Evolutionary conservation across 179 eudicot genomes (phyloP).

Genomic region (Camellia oleifera): DNA sequence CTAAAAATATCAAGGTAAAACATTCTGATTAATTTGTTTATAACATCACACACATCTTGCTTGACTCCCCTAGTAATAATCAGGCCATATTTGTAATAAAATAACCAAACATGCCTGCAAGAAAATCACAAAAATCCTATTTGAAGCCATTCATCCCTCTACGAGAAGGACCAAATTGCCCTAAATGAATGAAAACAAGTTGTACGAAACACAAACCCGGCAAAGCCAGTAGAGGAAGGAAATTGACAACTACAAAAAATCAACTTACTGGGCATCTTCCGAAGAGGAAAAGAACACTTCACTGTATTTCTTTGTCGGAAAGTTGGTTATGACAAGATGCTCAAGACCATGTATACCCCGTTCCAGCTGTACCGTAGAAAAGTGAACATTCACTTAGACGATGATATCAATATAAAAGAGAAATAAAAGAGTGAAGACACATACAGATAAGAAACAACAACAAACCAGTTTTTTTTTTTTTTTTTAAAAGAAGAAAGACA

Average conservation of each 20-base stretch:
- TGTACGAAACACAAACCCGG: neutral
- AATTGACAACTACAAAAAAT: neutral
- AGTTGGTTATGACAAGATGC: conserved; percentile 58
- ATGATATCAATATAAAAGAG: neutral
- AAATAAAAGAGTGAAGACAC: neutral
- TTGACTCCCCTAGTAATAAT: neutral
- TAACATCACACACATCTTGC: neutral
- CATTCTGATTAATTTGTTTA: neutral
- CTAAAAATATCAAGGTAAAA: neutral
- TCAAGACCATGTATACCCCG: conserved; percentile 70
- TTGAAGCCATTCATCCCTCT: neutral
- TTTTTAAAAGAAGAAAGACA: neutral
- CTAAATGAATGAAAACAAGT: neutral
- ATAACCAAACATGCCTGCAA: neutral
- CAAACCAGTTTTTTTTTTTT: neutral
- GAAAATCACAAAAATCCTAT: neutral
- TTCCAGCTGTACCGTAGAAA: conserved; percentile 55
- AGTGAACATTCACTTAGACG: conserved; percentile 15
- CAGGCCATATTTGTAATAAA: neutral
- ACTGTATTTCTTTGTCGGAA: conserved; percentile 71
- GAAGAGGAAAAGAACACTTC: conserved; percentile 58
- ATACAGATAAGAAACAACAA: neutral
- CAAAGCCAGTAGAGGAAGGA: neutral
- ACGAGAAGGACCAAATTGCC: neutral
- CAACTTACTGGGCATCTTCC: conserved; percentile 80